These are phyloP conservation scores for Potentilla sterilis DNA, from an alignment of 306 rosid species.

Conservation along the genomic window DNA sequence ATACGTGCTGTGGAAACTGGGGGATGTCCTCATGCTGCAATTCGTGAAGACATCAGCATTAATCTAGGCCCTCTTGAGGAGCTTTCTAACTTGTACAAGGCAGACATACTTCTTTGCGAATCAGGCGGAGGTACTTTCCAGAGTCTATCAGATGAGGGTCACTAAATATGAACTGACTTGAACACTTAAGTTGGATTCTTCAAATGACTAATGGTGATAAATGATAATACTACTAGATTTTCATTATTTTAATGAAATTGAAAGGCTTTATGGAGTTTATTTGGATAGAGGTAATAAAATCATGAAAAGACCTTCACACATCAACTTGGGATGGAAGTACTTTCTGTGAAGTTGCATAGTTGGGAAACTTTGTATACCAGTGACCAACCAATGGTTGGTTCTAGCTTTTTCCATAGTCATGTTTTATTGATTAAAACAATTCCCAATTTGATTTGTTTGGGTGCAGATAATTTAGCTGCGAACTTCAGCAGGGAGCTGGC, in stretches of 20 bases:
- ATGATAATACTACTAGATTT: too few relatives aligned
- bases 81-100: constrained; percentile 70
- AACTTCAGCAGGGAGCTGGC: constrained; percentile 99
- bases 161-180: not conserved
- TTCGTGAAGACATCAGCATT: constrained; percentile 92
- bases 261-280: too few relatives aligned
- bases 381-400: not conserved
- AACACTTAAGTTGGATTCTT: not conserved
- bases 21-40: constrained; percentile 96
- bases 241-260: too few relatives aligned
- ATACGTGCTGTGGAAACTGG: constrained; percentile 98
- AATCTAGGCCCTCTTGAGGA: constrained; percentile 96
- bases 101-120: constrained; percentile 95
- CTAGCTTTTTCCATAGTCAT: not conserved
- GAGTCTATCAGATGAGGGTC: not conserved
- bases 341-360: not conserved
- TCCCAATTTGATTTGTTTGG: constrained; percentile 26
- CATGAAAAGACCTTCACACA: too few relatives aligned
- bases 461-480: constrained; percentile 94
- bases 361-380: not conserved
- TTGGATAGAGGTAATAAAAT: too few relatives aligned
- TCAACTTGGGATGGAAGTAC: not conserved
- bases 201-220: constrained; percentile 3
- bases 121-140: constrained; percentile 87
- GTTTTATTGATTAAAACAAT: not conserved